A percentile compares a stretch with the other conserved stretches of the same genome.
phyloP scores from a whole-genome alignment of 306 rosid genomes.

The Rosa lucieae region DNA sequence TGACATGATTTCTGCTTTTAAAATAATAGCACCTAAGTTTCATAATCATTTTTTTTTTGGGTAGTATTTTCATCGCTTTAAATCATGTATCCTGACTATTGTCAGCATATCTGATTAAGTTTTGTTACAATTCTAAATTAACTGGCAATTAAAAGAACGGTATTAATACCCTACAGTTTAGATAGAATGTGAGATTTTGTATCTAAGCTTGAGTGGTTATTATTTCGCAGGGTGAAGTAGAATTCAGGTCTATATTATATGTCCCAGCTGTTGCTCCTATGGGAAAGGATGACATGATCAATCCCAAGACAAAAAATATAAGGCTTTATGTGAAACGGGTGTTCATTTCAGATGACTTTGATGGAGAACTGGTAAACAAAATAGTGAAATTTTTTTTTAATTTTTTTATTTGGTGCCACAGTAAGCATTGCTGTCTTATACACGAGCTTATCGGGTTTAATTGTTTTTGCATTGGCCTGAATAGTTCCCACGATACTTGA shows the following conservation, averaged over 20 bases:
- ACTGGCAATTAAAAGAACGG: not conserved
- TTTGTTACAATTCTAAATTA: not conserved
- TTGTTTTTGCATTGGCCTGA: slow-evolving; percentile 24
- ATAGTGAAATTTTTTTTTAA: not conserved
- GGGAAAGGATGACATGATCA: slow-evolving; percentile 79
- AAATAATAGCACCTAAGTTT: not conserved
- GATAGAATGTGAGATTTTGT: slow-evolving; percentile 7
- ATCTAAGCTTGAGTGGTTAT: slow-evolving; percentile 25
- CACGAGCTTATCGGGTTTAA: slow-evolving; percentile 12
- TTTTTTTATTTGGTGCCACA: not conserved
- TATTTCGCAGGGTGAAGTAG: slow-evolving; percentile 85
- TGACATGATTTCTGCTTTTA: not conserved
- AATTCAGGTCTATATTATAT: slow-evolving; percentile 89
- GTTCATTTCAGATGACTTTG: slow-evolving; percentile 96
- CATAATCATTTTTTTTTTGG: too few species aligned
- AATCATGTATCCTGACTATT: not conserved
- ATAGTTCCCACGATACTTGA: slow-evolving; percentile 93
- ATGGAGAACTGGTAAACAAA: slow-evolving; percentile 89
- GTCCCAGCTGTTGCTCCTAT: slow-evolving; percentile 78
- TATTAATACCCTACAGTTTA: not conserved
- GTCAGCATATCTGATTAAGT: not conserved
- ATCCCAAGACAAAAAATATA: slow-evolving; percentile 93
- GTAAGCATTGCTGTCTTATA: not conserved
- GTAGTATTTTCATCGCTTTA: not conserved
- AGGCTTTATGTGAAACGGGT: slow-evolving; percentile 93